phyloP scores from a whole-genome alignment of 495 filamentous ascomycete genomes.

The Parathielavia appendiculata region DNA sequence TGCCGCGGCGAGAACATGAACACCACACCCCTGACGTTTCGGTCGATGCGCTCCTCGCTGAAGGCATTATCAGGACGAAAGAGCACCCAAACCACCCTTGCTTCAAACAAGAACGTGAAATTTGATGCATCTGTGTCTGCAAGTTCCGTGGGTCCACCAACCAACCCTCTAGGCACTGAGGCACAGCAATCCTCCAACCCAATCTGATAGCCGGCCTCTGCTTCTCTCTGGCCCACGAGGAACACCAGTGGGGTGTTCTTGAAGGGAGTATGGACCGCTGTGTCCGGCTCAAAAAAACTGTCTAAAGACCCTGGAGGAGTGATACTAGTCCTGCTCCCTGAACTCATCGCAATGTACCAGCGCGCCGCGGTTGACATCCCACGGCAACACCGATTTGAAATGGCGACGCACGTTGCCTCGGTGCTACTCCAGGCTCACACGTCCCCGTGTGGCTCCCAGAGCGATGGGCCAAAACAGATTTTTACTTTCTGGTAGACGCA shows the following conservation, averaged over 20 bases:
- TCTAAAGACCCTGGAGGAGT: background rate
- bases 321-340: background rate
- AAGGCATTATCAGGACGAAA: background rate
- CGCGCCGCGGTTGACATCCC: background rate
- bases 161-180: too few relatives aligned
- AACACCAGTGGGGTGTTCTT: background rate
- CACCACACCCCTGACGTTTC: too few relatives aligned
- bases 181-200: background rate
- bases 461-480: background rate
- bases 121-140: background rate
- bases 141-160: too few relatives aligned
- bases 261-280: background rate
- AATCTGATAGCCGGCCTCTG: background rate
- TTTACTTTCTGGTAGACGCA: background rate
- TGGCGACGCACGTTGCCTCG: background rate
- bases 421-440: slow-evolving; percentile 1
- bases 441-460: slow-evolving; percentile 1
- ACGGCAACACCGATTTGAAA: background rate
- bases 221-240: background rate
- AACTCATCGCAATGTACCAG: background rate
- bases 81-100: background rate
- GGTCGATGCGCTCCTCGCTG: background rate
- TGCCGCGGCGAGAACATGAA: background rate
- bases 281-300: background rate
- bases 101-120: background rate